Percentiles rank a stretch among this genome's conserved stretches.
phyloP scores from a whole-genome alignment of 345 rosid genomes.

The Heritiera fomes region DNA sequence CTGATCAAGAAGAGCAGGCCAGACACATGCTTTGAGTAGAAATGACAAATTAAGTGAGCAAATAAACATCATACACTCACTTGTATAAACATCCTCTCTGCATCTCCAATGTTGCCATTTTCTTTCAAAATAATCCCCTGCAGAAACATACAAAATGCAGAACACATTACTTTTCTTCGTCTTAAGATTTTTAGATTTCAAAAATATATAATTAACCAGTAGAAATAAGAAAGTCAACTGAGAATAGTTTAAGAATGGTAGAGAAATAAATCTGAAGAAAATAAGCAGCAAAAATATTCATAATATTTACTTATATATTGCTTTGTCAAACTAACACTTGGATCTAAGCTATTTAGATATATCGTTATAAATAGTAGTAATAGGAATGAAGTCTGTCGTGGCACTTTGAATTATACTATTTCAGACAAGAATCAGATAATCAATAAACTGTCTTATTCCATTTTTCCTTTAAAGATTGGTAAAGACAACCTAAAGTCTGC shows the following conservation, averaged over 20 bases:
- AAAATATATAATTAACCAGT: not conserved
- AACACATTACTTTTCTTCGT: not conserved
- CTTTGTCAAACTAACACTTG: not conserved
- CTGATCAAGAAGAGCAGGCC: not conserved
- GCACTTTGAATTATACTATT: not conserved
- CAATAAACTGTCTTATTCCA: not conserved
- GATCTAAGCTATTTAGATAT: not conserved
- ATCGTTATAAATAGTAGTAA: not conserved
- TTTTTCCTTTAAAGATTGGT: no score
- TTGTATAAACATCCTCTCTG: slow-evolving; percentile 99
- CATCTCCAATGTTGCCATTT: slow-evolving; percentile 79
- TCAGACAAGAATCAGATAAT: not conserved
- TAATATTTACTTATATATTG: not conserved
- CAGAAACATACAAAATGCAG: slow-evolving; percentile 18
- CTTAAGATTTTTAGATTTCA: not conserved
- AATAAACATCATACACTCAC: slow-evolving; percentile 43
- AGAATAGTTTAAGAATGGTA: not conserved
- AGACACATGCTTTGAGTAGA: not conserved
- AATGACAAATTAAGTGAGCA: not conserved
- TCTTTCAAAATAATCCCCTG: slow-evolving; percentile 92
- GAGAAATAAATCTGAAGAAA: not conserved
- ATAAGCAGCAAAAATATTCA: not conserved
- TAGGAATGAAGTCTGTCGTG: not conserved
- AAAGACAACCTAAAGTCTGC: not conserved
- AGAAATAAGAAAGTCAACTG: not conserved